A percentile compares a stretch with the other conserved stretches of the same genome.
Evolutionary conservation across 2,329 filamentous ascomycete genomes (phyloP).

Genomic region (Talaromyces sp.): DNA sequence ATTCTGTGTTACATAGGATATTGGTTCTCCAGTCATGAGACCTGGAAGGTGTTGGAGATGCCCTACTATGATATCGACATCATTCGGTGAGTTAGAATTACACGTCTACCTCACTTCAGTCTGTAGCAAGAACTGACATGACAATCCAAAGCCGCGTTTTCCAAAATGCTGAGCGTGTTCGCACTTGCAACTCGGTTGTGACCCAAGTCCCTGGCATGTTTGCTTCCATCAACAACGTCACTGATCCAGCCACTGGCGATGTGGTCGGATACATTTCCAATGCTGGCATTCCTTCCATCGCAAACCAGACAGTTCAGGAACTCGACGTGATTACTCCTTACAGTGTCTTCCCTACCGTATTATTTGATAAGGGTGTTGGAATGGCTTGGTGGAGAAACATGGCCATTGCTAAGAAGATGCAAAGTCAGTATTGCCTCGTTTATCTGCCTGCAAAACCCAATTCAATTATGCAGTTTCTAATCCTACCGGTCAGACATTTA

Average conservation of each 20-base stretch:
- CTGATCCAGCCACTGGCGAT: conserved; percentile 36
- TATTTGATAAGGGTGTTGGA: conserved; percentile 42
- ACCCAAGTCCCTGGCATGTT: conserved; percentile 43
- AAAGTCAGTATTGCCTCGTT: conserved; percentile 32
- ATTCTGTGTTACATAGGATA: conserved; percentile 25
- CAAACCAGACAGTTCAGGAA: conserved; percentile 43
- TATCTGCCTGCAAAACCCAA: neutral
- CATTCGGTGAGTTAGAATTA: conserved; percentile 30
- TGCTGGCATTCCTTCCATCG: conserved; percentile 43
- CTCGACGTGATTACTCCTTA: conserved; percentile 47
- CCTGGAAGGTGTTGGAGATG: conserved; percentile 46
- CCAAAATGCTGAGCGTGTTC: conserved; percentile 42
- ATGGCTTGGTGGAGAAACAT: conserved; percentile 49
- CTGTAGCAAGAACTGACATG: neutral
- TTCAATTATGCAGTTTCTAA: neutral
- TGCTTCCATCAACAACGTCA: conserved; percentile 47
- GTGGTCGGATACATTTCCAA: conserved; percentile 46
- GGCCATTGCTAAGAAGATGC: conserved; percentile 46
- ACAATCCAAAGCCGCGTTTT: conserved; percentile 35
- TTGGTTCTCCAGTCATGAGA: conserved; percentile 46
- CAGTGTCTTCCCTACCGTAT: conserved; percentile 39
- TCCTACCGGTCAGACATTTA: conserved; percentile 28
- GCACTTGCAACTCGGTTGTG: conserved; percentile 45
- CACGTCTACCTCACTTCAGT: neutral
- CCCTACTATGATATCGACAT: conserved; percentile 46